phyloP scores from a whole-genome alignment of 129 eudicot genomes.

The Helianthus tuberosus region DNA sequence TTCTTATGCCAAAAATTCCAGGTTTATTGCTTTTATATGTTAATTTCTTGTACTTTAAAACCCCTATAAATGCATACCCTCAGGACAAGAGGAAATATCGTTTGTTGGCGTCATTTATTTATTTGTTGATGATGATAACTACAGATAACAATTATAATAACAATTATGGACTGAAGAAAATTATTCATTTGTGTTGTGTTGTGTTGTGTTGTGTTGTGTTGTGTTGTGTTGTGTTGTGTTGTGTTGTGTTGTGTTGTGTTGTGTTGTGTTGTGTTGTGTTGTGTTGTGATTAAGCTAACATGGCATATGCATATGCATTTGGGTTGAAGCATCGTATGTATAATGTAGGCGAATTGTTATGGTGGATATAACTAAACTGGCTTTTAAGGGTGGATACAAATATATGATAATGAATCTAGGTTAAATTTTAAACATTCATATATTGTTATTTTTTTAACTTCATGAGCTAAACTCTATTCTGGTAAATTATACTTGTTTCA shows the following conservation, averaged over 20 bases:
- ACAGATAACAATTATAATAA: not conserved
- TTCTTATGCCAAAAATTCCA: slow-evolving; percentile 53
- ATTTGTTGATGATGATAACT: not conserved
- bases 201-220: too few species aligned
- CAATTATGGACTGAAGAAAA: not conserved
- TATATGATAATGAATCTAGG: not conserved
- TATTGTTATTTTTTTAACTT: not conserved
- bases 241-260: too few species aligned
- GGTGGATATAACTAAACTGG: not conserved
- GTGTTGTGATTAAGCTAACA: too few species aligned
- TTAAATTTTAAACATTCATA: not conserved
- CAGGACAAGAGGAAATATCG: too few species aligned
- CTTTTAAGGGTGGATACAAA: not conserved
- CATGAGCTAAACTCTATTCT: slow-evolving; percentile 1
- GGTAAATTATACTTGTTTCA: slow-evolving; percentile 16
- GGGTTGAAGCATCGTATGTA: too few species aligned
- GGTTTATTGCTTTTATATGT: slow-evolving; percentile 36
- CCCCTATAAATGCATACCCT: too few species aligned
- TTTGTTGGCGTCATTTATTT: not conserved
- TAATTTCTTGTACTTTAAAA: not conserved
- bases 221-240: too few species aligned
- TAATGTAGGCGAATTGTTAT: too few species aligned
- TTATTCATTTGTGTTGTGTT: not conserved
- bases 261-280: not conserved
- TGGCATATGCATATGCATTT: too few species aligned